Base-by-base conservation (phyloP, 345 rosid species). In the Limnanthes douglasii region DNA sequence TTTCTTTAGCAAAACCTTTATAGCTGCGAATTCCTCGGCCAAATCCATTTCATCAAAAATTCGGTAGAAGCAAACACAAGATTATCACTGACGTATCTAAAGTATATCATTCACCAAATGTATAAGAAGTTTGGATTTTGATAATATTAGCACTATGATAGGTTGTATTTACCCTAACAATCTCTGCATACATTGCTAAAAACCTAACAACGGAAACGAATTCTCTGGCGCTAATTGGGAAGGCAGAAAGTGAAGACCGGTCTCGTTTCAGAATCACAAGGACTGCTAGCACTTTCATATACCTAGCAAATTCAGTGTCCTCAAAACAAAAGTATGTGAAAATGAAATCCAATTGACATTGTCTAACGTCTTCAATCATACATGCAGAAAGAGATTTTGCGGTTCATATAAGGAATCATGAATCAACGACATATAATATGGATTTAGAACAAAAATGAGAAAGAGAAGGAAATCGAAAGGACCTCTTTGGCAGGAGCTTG, bases 401-500 rank as follows among this genome's bases (percentile, higher is more conserved):
- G 34, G 14, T 31, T 31, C n/a, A n/a, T n/a, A n/a, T n/a, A n/a
- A n/a, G n/a, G n/a, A n/a, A n/a, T n/a, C n/a, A n/a, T n/a, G n/a
- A n/a, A n/a, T n/a, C n/a, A n/a, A n/a, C n/a, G n/a, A n/a, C n/a
- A n/a, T n/a, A n/a, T n/a, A n/a, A n/a, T n/a, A n/a, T n/a, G n/a
- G n/a, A 51, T 42, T 8, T 4, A 2, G 11, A 37, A 4, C 7
- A 5, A 11, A 5, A n/a, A n/a, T 18, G 8, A 12, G 11, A 7
- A 9, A 35, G 8, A 20, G 9, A 7, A 17, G 21, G 18, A 25
- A 37, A 40, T 17, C 14, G 8, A 9, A 17, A 11, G 16, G 8
- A 73, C 79, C 79, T 75, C 85, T 53, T 46, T 64, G 39, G 78
- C 72, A 20, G 66, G 51, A 33, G 61, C 57, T 39, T 73, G 76